Conservation (phyloP, 148 eudicot genomes). For the Rhododendron williamsianum region DNA sequence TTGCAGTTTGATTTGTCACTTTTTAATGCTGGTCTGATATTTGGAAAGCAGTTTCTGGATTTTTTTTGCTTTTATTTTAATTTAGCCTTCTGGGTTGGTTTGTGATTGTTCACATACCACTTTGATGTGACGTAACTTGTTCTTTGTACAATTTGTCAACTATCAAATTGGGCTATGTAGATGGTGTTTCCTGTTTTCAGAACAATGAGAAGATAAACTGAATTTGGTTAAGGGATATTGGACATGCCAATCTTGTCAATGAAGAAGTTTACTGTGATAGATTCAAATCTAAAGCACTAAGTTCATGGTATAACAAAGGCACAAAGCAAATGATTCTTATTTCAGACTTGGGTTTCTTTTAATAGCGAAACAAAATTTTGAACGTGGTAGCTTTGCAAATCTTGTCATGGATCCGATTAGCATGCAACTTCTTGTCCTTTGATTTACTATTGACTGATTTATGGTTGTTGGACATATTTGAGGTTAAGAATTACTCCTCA, state of each 20-base stretch:
- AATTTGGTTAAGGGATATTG: background rate
- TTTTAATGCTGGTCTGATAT: background rate
- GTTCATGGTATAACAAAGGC: background rate
- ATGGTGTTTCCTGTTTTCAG: background rate
- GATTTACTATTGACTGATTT: background rate
- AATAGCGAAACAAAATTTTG: background rate
- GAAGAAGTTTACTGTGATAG: background rate
- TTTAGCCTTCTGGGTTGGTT: background rate
- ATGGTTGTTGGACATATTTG: background rate
- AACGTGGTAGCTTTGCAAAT: background rate
- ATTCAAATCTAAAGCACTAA: background rate
- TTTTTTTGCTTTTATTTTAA: background rate
- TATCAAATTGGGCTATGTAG: background rate
- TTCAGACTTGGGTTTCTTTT: background rate
- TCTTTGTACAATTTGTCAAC: background rate
- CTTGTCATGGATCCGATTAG: background rate
- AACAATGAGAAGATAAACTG: background rate
- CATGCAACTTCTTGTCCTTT: background rate
- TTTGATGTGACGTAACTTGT: background rate
- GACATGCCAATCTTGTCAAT: background rate
- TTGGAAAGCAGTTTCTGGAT: background rate
- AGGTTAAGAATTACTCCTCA: background rate
- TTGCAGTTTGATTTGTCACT: slow-evolving; percentile 7
- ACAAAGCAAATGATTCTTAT: background rate
- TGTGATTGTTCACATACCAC: background rate